A percentile compares a stretch with the other conserved stretches of the same genome.
Conservation (phyloP, 2,329 filamentous ascomycete genomes). For the Penicillium sp. region DNA sequence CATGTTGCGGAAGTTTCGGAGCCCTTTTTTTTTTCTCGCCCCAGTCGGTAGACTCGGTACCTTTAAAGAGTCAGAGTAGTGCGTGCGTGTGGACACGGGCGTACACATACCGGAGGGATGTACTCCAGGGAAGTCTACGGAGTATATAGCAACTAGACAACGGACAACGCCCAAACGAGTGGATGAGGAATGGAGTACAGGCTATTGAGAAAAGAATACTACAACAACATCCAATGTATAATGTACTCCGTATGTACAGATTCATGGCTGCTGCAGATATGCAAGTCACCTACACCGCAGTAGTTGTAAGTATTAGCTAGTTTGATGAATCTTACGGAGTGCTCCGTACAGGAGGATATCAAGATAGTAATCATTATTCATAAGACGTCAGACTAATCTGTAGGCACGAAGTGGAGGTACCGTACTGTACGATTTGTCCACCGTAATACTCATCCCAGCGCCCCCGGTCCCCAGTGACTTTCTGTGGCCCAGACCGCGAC, state of each 20-base stretch:
- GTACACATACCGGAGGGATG: conserved; percentile 8
- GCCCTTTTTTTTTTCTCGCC: background rate
- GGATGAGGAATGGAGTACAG: too few relatives aligned
- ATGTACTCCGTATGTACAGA: background rate
- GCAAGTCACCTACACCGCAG: conserved; percentile 1
- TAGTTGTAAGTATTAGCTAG: background rate
- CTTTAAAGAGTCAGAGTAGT: background rate
- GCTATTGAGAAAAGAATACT: background rate
- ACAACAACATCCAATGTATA: background rate
- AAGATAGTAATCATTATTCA: background rate
- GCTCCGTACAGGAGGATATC: background rate
- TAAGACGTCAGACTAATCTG: background rate
- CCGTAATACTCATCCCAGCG: conserved; percentile 3
- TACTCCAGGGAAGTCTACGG: conserved; percentile 1
- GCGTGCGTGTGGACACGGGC: background rate
- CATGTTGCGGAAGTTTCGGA: conserved; percentile 16
- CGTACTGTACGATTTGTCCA: conserved; percentile 3
- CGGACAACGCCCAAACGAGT: background rate
- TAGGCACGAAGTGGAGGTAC: background rate
- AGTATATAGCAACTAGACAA: background rate
- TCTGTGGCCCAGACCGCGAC: conserved; percentile 4
- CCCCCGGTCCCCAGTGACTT: background rate
- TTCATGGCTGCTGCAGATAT: background rate
- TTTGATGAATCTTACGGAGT: background rate
- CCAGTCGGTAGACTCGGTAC: background rate